Evolutionary conservation across 2,329 filamentous ascomycete species (phyloP).

Genomic region (Cadophora malorum): DNA sequence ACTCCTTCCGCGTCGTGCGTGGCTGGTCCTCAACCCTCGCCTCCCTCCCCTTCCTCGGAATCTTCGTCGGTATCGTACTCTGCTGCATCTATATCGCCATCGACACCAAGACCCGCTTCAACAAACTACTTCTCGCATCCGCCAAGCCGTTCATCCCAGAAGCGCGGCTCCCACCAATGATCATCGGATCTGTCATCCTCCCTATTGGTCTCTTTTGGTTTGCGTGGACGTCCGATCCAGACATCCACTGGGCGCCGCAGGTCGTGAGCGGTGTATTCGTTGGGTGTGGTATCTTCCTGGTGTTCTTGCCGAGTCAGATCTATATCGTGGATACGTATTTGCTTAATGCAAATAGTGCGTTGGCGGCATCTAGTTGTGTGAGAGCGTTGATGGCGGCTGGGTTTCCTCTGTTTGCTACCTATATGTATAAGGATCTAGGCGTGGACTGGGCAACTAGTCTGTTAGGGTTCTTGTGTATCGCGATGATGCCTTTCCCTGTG

Average conservation of each 20-base stretch:
- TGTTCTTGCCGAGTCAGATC: slow-evolving; percentile 53
- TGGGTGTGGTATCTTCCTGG: slow-evolving; percentile 52
- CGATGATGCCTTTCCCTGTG: slow-evolving; percentile 48
- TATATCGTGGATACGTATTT: slow-evolving; percentile 54
- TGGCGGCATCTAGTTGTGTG: slow-evolving; percentile 35
- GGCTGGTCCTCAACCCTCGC: slow-evolving; percentile 50
- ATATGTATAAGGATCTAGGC: slow-evolving; percentile 49
- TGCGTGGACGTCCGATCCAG: slow-evolving; percentile 52
- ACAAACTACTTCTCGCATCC: not conserved
- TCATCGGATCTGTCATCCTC: slow-evolving; percentile 51
- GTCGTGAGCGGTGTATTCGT: slow-evolving; percentile 50
- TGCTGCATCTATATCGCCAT: slow-evolving; percentile 41
- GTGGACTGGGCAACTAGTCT: slow-evolving; percentile 51
- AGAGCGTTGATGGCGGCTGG: slow-evolving; percentile 43
- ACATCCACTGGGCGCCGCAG: slow-evolving; percentile 50
- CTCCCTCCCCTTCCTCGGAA: slow-evolving; percentile 51
- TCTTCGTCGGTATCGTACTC: slow-evolving; percentile 49
- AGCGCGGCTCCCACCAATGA: slow-evolving; percentile 54
- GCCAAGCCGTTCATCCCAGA: slow-evolving; percentile 47
- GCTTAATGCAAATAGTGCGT: slow-evolving; percentile 40
- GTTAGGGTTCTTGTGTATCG: slow-evolving; percentile 46
- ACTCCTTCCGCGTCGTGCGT: slow-evolving; percentile 51
- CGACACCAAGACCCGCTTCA: slow-evolving; percentile 47
- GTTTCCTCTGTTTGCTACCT: slow-evolving; percentile 47
- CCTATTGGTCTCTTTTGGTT: slow-evolving; percentile 59